Evolutionary conservation across 495 filamentous ascomycete genomes (phyloP).

Genomic region (Trichoderma asperelloides): DNA sequence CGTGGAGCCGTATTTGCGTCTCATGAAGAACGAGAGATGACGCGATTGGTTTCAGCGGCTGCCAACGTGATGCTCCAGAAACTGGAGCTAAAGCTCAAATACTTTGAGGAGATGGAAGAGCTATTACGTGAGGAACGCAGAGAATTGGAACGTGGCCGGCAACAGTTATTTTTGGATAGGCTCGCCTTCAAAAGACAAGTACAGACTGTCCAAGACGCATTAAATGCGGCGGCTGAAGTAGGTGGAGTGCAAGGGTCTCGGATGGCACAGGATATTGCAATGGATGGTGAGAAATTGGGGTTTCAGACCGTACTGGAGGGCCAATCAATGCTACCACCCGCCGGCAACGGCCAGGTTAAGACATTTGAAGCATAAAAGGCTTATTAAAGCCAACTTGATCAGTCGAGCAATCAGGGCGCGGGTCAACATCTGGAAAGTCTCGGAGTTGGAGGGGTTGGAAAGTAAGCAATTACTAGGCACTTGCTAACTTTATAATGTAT

Average conservation of each 20-base stretch:
- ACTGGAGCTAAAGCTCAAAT: constrained; percentile 74
- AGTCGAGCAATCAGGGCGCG: background rate
- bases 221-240: constrained; percentile 50
- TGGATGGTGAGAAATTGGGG: constrained; percentile 47
- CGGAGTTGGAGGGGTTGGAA: background rate
- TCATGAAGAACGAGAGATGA: constrained; percentile 94
- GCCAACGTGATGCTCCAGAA: constrained; percentile 80
- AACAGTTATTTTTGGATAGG: constrained; percentile 88
- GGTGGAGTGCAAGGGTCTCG: constrained; percentile 54
- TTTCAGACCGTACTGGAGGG: constrained; percentile 45
- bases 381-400: background rate
- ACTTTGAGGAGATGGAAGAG: constrained; percentile 92
- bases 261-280: constrained; percentile 39
- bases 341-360: constrained; percentile 48
- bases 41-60: constrained; percentile 74
- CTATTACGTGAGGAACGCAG: constrained; percentile 85
- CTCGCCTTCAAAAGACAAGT: constrained; percentile 83
- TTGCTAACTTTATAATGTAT: background rate
- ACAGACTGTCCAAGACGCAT: constrained; percentile 67
- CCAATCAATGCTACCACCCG: constrained; percentile 53
- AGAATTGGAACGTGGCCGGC: constrained; percentile 81
- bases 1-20: constrained; percentile 82
- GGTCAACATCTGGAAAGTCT: background rate
- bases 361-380: constrained; percentile 36
- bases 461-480: background rate